Evolutionary conservation across 345 rosid genomes (phyloP).

Genomic region (Eucalyptus melliodora): DNA sequence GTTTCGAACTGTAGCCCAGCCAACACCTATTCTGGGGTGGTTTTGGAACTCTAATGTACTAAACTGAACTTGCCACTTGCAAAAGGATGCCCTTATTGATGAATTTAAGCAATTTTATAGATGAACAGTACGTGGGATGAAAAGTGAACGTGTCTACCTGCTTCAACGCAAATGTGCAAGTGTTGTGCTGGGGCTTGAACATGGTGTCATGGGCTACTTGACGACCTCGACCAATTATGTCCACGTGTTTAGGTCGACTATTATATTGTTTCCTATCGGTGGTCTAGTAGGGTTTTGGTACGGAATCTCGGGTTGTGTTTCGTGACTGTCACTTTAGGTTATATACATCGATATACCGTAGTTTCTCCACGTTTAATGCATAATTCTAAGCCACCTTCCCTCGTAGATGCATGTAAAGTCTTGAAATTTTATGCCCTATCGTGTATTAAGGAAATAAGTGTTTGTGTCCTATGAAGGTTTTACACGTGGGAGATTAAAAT

Average conservation of each 20-base stretch:
- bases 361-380: not conserved
- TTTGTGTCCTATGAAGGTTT: not conserved
- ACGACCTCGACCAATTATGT: not conserved
- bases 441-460: not conserved
- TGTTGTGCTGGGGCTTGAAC: not conserved
- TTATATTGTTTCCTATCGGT: not conserved
- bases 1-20: not conserved
- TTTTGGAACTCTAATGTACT: not conserved
- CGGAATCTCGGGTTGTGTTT: not conserved
- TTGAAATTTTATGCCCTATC: not conserved
- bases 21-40: not conserved
- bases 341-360: not conserved
- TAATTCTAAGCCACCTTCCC: not conserved
- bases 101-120: not conserved
- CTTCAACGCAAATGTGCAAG: not conserved
- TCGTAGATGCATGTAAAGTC: not conserved
- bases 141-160: not conserved
- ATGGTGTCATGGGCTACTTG: not conserved
- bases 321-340: not conserved
- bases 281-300: not conserved
- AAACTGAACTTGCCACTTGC: not conserved
- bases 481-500: not conserved
- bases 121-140: not conserved
- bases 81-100: not conserved
- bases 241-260: not conserved